Evolutionary conservation across 768 basidiomycete species (phyloP).

Genomic region (Amanita molliuscula): DNA sequence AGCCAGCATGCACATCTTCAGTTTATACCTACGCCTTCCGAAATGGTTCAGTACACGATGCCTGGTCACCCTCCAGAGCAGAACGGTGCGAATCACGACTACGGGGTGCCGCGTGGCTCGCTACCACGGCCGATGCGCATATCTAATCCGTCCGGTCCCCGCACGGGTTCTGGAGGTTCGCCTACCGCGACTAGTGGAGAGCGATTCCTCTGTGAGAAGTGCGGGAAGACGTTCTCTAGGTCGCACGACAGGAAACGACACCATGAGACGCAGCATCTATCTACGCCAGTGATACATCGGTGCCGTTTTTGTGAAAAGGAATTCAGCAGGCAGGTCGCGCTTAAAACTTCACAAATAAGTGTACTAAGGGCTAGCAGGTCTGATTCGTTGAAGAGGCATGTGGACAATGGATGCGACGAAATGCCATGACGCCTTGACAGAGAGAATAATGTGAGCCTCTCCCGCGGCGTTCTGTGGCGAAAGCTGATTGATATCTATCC

Average conservation of each 20-base stretch:
- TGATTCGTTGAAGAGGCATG: conserved; percentile 74
- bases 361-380: conserved; percentile 17
- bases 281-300: conserved; percentile 52
- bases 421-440: conserved; percentile 23
- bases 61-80: background rate
- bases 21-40: conserved; percentile 42
- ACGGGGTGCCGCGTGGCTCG: conserved; percentile 13
- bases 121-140: conserved; percentile 23
- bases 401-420: conserved; percentile 74
- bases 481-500: background rate
- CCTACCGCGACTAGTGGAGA: conserved; percentile 35
- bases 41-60: conserved; percentile 21
- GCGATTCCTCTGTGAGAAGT: conserved; percentile 62
- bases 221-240: conserved; percentile 72
- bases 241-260: conserved; percentile 78
- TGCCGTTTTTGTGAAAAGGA: conserved; percentile 70
- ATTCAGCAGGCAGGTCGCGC: conserved; percentile 49
- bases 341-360: background rate
- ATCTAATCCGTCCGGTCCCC: conserved; percentile 30
- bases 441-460: background rate
- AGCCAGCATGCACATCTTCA: conserved; percentile 17
- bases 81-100: conserved; percentile 9
- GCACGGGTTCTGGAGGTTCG: conserved; percentile 21
- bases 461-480: background rate
- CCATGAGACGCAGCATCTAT: conserved; percentile 64